Evolutionary conservation across 176 grass and related monocot genomes (phyloP).

Genomic region (Oryza longistaminata): DNA sequence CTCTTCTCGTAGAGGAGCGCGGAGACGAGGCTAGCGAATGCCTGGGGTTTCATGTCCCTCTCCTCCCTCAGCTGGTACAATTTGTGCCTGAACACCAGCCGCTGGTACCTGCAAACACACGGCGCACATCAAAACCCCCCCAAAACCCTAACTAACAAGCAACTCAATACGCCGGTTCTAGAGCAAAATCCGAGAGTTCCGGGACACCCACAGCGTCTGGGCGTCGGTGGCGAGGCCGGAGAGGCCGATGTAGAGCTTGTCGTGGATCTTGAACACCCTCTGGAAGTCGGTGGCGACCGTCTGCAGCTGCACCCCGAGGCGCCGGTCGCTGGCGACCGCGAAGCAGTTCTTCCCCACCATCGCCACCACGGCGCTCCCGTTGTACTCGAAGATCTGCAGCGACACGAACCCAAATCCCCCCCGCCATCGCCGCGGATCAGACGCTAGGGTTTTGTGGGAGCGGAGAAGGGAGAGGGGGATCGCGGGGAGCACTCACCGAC

Average conservation of each 20-base stretch:
- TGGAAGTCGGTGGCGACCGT: slow-evolving; percentile 94
- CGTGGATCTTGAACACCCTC: slow-evolving; percentile 91
- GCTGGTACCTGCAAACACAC: slow-evolving; percentile 58
- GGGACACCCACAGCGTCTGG: slow-evolving; percentile 68
- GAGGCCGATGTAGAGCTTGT: slow-evolving; percentile 88
- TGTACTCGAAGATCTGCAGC: slow-evolving; percentile 95
- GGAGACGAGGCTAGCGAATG: slow-evolving; percentile 80
- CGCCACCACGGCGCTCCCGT: slow-evolving; percentile 88
- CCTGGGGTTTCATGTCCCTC: slow-evolving; percentile 94
- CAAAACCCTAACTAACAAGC: slow-evolving; percentile 7
- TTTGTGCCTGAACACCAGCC: slow-evolving; percentile 75
- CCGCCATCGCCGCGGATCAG: no score
- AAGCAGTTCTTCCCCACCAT: slow-evolving; percentile 99
- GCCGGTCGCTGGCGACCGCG: slow-evolving; percentile 89
- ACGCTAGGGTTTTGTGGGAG: slow-evolving; percentile 9
- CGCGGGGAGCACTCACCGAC: slow-evolving; percentile 53
- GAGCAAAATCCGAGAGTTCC: background rate
- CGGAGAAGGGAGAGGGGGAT: background rate
- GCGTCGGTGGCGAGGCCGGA: slow-evolving; percentile 89
- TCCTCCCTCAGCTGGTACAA: slow-evolving; percentile 74
- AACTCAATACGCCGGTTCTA: background rate
- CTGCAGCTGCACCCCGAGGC: slow-evolving; percentile 91
- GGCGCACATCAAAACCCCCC: slow-evolving; percentile 28
- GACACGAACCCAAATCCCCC: no score
- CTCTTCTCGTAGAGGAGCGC: slow-evolving; percentile 88